Evolutionary conservation across 106 monocot species (phyloP), one percentile per base, ranked within the genome.

Genomic region (Platanthera guangdongensis): DNA sequence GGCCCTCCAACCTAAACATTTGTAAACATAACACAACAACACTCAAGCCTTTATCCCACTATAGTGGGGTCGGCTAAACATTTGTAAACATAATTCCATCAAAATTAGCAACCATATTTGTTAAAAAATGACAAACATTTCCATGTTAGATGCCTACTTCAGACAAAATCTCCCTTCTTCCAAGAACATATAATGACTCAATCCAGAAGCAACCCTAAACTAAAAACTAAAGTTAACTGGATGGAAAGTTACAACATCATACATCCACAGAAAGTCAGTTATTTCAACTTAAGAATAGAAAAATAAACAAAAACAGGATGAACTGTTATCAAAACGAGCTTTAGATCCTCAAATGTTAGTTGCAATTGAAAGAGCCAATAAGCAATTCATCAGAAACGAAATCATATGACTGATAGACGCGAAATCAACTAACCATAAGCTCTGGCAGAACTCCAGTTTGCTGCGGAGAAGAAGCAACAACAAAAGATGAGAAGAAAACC

Each of bases 381-480:
- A 25, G 10, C 30, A 65, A 65, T 65, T 11, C 7, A 39, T 65
- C 30, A 16, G 70, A 8, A 47, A 48, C 14, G 70, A 47, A 70
- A n/a, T 48, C 30, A 18, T 28, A 14, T 6, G 30, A 67, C 67
- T 15, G 67, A 70, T 48, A 48, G 4, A 70, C 9, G n/a, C 7
- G 47, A 50, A 51, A 72, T 51, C n/a, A 51, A 72, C 72, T 50
- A 19, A 72, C 72, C 72, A 72, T 72, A 25, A 72, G 21, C 72
- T 50, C 72, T 14, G 72, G 72, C 19, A 72, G 72, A 51, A 22
- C 72, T 22, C 51, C 21, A 4, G 50, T 19, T 51, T 72, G 72
- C 72, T 72, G 72, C 51, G 21, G 47, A 50, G 22, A 50, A 72
- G 51, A 72, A 72, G 21, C 46, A 16, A 48, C 4, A 14, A 70